Evolutionary conservation across 164 flowering plant species (phyloP), one percentile per base, ranked within the genome.

Genomic region (Malania oleifera): DNA sequence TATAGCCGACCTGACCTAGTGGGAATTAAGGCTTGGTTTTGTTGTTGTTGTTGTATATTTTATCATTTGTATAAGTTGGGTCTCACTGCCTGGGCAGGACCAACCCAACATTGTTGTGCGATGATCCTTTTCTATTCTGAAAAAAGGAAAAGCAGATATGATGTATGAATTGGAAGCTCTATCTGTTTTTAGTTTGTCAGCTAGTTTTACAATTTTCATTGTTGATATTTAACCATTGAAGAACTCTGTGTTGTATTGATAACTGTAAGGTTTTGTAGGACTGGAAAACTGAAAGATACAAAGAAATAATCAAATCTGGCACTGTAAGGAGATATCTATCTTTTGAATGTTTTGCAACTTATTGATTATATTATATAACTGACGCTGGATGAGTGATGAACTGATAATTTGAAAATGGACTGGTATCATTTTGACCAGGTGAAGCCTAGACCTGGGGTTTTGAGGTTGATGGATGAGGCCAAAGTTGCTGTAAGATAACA

Each of bases 221-320:
- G 54, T 24, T 19, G 3, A 14, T 0, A 20, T 27, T n/a, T 49
- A 11, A 4, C 44, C 13, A 14, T 11, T 40, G 28, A 56, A 43
- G 43, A 0, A 1, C 38, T 53, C 28, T 56, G 28, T 22, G 13
- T n/a, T 12, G 15, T 46, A 28, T 23, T 57, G 25, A 63, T 58
- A 15, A 2, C 57, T 39, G 49, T 35, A 26, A 48, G 55, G 39
- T 71, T 67, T 70, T 74, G 75, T 67, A 93, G 99, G 99, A 93
- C 54, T 93, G 97, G 99, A 93, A 93, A 63, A 90, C 97, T 22
- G 96, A 90, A 66, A 84, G 96, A 75, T 93, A 90, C 80, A 85
- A 90, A 67, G 89, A 84, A 62, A 93, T 90, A 57, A 83, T 93
- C 73, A 90, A 80, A 78, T 90, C 97, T 51, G 97, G 99, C 76